These are phyloP conservation scores for Cadophora gregata DNA, from an alignment of 2,329 filamentous ascomycete species.

Conservation along the genomic window DNA sequence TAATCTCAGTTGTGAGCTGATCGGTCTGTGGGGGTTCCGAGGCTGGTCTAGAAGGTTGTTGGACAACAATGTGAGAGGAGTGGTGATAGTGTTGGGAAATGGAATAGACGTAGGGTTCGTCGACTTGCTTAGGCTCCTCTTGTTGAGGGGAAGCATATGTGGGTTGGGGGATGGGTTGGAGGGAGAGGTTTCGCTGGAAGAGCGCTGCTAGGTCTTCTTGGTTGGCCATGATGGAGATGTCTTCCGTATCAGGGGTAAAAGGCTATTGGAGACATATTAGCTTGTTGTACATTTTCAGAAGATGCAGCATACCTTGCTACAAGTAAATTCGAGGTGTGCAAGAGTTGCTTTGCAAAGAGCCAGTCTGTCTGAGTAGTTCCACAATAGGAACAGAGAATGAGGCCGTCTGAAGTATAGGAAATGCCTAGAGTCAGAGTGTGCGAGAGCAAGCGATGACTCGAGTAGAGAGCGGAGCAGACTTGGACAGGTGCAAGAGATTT, in stretches of 20 bases:
- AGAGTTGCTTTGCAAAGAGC: conserved; percentile 38
- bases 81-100: conserved; percentile 86
- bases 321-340: conserved; percentile 33
- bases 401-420: conserved; percentile 35
- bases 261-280: conserved; percentile 34
- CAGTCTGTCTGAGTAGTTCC: conserved; percentile 32
- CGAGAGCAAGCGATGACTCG: conserved; percentile 35
- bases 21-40: conserved; percentile 58
- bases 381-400: conserved; percentile 17
- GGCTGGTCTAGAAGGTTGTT: conserved; percentile 53
- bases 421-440: conserved; percentile 42
- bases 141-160: conserved; percentile 39
- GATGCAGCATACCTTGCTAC: conserved; percentile 43
- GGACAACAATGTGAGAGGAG: conserved; percentile 68
- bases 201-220: conserved; percentile 84
- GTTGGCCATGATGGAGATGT: conserved; percentile 62
- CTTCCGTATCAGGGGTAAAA: conserved; percentile 47
- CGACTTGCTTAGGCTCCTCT: conserved; percentile 44
- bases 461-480: conserved; percentile 43
- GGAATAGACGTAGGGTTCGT: conserved; percentile 68
- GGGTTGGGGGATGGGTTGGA: conserved; percentile 48
- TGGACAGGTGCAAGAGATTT: conserved; percentile 40
- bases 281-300: conserved; percentile 24
- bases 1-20: conserved; percentile 57
- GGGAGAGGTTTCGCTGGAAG: conserved; percentile 77